These are phyloP conservation scores for Solanum appendiculatum DNA, from an alignment of 257 asterid species.

Conservation along the genomic window DNA sequence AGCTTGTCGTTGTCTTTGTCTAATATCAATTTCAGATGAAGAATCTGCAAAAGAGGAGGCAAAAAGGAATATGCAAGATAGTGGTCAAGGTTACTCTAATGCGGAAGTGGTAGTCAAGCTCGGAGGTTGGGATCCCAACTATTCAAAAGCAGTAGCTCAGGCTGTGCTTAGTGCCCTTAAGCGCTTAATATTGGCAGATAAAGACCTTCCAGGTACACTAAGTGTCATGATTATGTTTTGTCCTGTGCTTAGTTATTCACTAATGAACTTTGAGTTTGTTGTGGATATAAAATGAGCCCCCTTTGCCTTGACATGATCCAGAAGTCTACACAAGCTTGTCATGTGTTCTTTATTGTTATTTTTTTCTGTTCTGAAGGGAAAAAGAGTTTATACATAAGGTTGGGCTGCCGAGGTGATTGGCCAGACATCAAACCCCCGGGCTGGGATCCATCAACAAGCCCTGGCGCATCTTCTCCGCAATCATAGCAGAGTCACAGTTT, in stretches of 20 bases:
- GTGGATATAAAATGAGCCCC: not conserved
- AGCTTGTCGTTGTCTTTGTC: not conserved
- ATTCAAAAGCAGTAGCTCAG: constrained; percentile 69
- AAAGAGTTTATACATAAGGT: constrained; percentile 66
- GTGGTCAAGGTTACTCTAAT: constrained; percentile 46
- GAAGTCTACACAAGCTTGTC: not conserved
- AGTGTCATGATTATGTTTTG: not conserved
- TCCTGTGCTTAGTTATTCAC: not conserved
- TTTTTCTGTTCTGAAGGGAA: constrained; percentile 30
- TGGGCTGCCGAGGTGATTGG: constrained; percentile 98
- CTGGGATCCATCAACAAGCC: constrained; percentile 41
- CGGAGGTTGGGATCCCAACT: constrained; percentile 62
- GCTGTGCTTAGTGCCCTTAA: constrained; percentile 82
- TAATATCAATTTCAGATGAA: constrained; percentile 41
- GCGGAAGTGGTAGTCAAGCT: constrained; percentile 82
- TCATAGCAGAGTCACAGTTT: not conserved
- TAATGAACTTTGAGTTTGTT: not conserved
- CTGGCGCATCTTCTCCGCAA: constrained; percentile 3
- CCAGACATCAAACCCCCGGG: constrained; percentile 88
- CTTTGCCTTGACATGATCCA: not conserved
- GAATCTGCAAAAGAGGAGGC: constrained; percentile 75
- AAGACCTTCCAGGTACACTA: constrained; percentile 61
- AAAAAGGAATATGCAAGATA: constrained; percentile 35
- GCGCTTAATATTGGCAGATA: constrained; percentile 61
- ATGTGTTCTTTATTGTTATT: not conserved